Evolutionary conservation across 345 rosid species (phyloP), one percentile per base, ranked within the genome.

Genomic region (Hibiscus mutabilis): DNA sequence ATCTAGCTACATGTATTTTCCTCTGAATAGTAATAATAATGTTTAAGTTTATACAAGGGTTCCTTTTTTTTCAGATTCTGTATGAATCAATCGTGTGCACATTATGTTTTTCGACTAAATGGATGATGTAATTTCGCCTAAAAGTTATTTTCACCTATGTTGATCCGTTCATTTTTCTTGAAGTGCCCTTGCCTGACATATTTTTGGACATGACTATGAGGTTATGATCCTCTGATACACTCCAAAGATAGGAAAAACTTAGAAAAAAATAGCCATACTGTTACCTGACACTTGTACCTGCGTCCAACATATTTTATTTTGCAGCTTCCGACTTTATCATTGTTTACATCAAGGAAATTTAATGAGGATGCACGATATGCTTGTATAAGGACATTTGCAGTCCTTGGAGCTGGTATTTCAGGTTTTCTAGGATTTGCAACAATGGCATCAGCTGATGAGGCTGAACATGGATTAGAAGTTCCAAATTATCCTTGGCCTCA

Each of bases 401-500:
- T 87, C 31, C 80, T 92, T 62, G 98, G 99, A 71, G 99, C 91
- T 83, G 95, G 99, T 57, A 78, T 92, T 76, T 85, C 99, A 0
- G 99, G 99, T 51, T 77, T 92, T 69, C 78, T 96, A 71, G 76
- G 93, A 79, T 88, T 89, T 66, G 84, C 93, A 51, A 83, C 97
- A 1, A 71, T 91, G 51, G 96, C 92, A 22, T 84, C 97, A 49
- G 94, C 99, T 47, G 99, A 96, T 76, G 99, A 96, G 83, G 98
- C 99, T n/a, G 99, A 96, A 67, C 99, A 91, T 58, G 98, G 99
- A 25, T 74, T 96, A 80, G 95, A 71, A 51, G 83, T 82, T 78
- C 89, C 99, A 35, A 85, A 58, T 76, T 96, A 96, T 84, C 99
- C 99, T 68, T 96, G 99, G 99, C 99, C 99, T 82, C 99, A 96